These are phyloP conservation scores for Penicillium sp. DNA, from an alignment of 2,329 filamentous ascomycete species.

Conservation along the genomic window DNA sequence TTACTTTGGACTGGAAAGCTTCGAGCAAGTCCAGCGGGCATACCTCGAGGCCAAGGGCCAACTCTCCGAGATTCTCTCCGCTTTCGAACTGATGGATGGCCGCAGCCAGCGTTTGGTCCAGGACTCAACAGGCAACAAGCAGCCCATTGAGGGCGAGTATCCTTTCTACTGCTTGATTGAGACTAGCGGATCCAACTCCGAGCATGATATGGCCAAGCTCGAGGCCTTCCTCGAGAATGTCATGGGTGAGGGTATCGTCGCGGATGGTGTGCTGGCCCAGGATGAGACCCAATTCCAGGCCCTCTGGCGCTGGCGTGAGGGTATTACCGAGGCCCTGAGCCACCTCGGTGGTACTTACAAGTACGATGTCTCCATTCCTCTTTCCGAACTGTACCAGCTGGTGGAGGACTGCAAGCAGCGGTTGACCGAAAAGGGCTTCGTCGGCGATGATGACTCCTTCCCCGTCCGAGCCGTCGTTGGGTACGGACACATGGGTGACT, in stretches of 20 bases:
- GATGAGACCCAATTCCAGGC: constrained; percentile 86
- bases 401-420: constrained; percentile 82
- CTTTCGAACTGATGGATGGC: constrained; percentile 96
- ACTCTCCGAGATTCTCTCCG: constrained; percentile 92
- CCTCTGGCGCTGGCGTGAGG: constrained; percentile 92
- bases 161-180: constrained; percentile 97
- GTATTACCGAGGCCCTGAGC: constrained; percentile 84
- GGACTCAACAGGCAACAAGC: constrained; percentile 73
- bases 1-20: constrained; percentile 88
- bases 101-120: constrained; percentile 78
- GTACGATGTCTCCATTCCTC: constrained; percentile 94
- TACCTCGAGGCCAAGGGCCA: constrained; percentile 89
- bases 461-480: constrained; percentile 90
- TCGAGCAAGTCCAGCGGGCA: constrained; percentile 82
- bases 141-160: constrained; percentile 79
- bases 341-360: constrained; percentile 97
- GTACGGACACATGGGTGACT: constrained; percentile 98
- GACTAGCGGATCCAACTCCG: constrained; percentile 90
- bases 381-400: constrained; percentile 82
- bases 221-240: constrained; percentile 89
- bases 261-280: constrained; percentile 88
- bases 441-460: constrained; percentile 74
- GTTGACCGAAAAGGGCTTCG: constrained; percentile 73
- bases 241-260: constrained; percentile 83
- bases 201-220: constrained; percentile 92